Evolutionary conservation across 176 grass and related monocot genomes (phyloP).

Genomic region (Phoenix dactylifera): DNA sequence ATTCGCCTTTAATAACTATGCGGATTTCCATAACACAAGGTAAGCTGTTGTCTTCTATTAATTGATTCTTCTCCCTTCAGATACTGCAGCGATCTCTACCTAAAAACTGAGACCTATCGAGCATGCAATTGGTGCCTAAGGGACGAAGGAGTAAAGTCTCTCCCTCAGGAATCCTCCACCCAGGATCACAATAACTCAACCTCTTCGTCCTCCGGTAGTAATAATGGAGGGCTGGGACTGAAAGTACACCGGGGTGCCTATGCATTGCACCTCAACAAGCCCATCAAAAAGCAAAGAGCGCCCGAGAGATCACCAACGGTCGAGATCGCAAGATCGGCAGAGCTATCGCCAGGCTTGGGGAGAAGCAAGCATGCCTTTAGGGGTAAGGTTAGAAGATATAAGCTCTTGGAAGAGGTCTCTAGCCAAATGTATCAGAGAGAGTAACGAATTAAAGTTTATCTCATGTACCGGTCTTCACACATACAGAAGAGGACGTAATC

Average conservation of each 20-base stretch:
- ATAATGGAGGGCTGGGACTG: too few species aligned
- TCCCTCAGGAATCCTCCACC: too few species aligned
- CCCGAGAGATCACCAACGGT: background rate
- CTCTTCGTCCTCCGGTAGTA: too few species aligned
- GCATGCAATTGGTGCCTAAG: constrained; percentile 90
- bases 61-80: constrained; percentile 1
- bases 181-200: background rate
- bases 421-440: constrained; percentile 20
- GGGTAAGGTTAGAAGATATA: constrained; percentile 63
- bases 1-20: too few species aligned
- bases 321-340: background rate
- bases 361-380: constrained; percentile 31
- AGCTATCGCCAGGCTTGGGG: background rate
- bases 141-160: constrained; percentile 18
- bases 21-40: too few species aligned
- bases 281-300: constrained; percentile 47
- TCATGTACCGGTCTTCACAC: too few species aligned
- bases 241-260: constrained; percentile 8
- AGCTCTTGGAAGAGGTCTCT: constrained; percentile 79
- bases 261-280: constrained; percentile 16
- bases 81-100: constrained; percentile 92
- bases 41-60: too few species aligned
- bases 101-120: constrained; percentile 39
- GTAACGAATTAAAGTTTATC: too few species aligned
- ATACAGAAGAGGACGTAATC: too few species aligned